A percentile compares a stretch with the other conserved stretches of the same genome.
phyloP scores from a whole-genome alignment of 495 filamentous ascomycete species.

The Peziza echinospora region DNA sequence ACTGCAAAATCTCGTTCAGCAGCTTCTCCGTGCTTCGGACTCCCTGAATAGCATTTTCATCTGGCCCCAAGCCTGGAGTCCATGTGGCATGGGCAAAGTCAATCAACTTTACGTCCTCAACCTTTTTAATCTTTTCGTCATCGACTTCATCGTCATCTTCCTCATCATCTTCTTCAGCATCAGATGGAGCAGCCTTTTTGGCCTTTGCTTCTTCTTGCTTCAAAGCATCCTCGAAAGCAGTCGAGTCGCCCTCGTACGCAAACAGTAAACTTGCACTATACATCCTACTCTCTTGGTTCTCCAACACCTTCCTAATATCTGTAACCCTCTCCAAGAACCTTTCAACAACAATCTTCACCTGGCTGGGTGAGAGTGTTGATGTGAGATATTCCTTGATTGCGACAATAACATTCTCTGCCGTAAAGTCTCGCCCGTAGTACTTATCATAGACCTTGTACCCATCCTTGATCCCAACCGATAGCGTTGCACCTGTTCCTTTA shows the following conservation, averaged over 20 bases:
- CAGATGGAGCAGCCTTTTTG: slow-evolving; percentile 6
- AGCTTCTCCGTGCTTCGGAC: slow-evolving; percentile 52
- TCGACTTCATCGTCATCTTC: slow-evolving; percentile 44
- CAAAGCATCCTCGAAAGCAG: slow-evolving; percentile 38
- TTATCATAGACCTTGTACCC: slow-evolving; percentile 68
- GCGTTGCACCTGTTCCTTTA: slow-evolving; percentile 30
- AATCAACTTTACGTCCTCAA: slow-evolving; percentile 70
- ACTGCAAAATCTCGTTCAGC: slow-evolving; percentile 47
- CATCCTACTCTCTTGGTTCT: slow-evolving; percentile 72
- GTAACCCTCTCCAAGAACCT: slow-evolving; percentile 46
- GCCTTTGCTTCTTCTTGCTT: slow-evolving; percentile 23
- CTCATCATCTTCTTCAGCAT: slow-evolving; percentile 24
- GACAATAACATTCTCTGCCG: slow-evolving; percentile 43
- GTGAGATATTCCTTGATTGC: slow-evolving; percentile 57
- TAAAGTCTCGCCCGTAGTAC: slow-evolving; percentile 61
- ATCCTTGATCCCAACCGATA: slow-evolving; percentile 23
- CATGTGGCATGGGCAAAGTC: slow-evolving; percentile 91
- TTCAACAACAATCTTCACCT: slow-evolving; percentile 34
- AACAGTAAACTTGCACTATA: slow-evolving; percentile 78
- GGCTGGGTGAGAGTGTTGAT: slow-evolving; percentile 32
- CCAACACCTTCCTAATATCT: slow-evolving; percentile 40
- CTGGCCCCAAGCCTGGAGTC: slow-evolving; percentile 65
- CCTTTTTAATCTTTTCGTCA: slow-evolving; percentile 41
- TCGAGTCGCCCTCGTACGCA: slow-evolving; percentile 73
- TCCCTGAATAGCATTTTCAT: slow-evolving; percentile 63